These are phyloP conservation scores for Pestalotiopsis sp. DNA, from an alignment of 2,329 filamentous ascomycete species.

Conservation along the genomic window DNA sequence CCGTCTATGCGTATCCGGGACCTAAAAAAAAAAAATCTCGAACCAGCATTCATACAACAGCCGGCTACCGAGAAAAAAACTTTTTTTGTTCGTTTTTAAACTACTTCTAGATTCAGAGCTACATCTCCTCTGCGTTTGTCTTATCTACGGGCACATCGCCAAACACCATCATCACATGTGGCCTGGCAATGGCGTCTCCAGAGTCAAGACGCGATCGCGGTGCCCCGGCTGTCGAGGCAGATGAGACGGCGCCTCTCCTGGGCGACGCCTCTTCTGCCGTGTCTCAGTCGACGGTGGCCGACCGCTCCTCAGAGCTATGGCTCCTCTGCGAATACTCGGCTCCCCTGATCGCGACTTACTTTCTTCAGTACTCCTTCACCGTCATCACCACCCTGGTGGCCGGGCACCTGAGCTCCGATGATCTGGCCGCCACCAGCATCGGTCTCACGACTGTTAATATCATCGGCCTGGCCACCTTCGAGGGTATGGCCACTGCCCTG, in stretches of 20 bases:
- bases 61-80: not conserved
- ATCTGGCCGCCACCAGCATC: slow-evolving; percentile 53
- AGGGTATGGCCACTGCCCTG: slow-evolving; percentile 53
- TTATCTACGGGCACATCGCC: not conserved
- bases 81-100: not conserved
- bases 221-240: not conserved
- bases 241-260: slow-evolving; percentile 10
- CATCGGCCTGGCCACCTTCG: slow-evolving; percentile 51
- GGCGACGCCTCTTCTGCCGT: not conserved
- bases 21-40: not conserved
- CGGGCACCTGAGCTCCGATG: slow-evolving; percentile 53
- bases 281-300: not conserved
- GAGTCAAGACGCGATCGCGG: not conserved
- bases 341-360: slow-evolving; percentile 54
- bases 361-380: slow-evolving; percentile 56
- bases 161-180: not conserved
- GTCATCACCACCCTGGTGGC: slow-evolving; percentile 54
- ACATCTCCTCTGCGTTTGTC: not conserved
- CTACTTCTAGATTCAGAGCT: not conserved
- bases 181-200: not conserved
- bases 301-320: slow-evolving; percentile 25
- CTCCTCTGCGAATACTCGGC: slow-evolving; percentile 41
- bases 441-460: slow-evolving; percentile 58
- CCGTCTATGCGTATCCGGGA: not conserved
- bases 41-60: not conserved